A percentile compares a stretch with the other conserved stretches of the same genome.
Evolutionary conservation across 2,329 filamentous ascomycete genomes (phyloP).

Genomic region (Ascocoryne sarcoides): DNA sequence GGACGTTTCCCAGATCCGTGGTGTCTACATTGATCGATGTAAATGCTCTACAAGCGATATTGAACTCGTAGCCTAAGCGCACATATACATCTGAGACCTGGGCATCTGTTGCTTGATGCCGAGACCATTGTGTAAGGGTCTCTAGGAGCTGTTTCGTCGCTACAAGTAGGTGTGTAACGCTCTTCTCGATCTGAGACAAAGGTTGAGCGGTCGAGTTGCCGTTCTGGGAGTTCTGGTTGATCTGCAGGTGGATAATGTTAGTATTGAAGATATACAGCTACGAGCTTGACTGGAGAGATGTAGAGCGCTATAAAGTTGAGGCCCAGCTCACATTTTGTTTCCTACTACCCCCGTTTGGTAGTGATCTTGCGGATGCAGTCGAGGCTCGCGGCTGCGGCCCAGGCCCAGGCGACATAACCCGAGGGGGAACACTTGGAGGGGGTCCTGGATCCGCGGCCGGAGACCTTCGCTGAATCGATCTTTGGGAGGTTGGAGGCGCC

Average conservation of each 20-base stretch:
- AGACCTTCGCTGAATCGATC: slow-evolving; percentile 51
- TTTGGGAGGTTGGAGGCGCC: slow-evolving; percentile 41
- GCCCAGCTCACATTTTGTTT: slow-evolving; percentile 51
- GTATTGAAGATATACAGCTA: background rate
- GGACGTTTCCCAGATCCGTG: slow-evolving; percentile 86
- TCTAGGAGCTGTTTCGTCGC: slow-evolving; percentile 97
- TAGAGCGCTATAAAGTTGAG: too few species aligned
- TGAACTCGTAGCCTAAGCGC: slow-evolving; percentile 95
- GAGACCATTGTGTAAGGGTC: slow-evolving; percentile 96
- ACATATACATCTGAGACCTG: slow-evolving; percentile 99
- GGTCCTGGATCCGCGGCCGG: slow-evolving; percentile 53
- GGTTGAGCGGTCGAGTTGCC: slow-evolving; percentile 22
- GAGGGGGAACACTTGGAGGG: slow-evolving; percentile 44
- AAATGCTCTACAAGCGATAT: slow-evolving; percentile 95
- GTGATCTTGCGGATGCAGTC: slow-evolving; percentile 55
- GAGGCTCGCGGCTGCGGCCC: slow-evolving; percentile 54
- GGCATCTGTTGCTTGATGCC: slow-evolving; percentile 80
- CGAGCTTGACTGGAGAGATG: too few species aligned
- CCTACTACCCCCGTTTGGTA: slow-evolving; percentile 34
- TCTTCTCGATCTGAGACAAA: slow-evolving; percentile 96
- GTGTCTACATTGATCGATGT: slow-evolving; percentile 96
- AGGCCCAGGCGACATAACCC: slow-evolving; percentile 48
- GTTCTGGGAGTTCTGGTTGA: slow-evolving; percentile 14
- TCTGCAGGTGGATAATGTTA: slow-evolving; percentile 6
- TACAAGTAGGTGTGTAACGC: slow-evolving; percentile 92